Evolutionary conservation across 495 filamentous ascomycete species (phyloP), one percentile per base, ranked within the genome.

Genomic region (Cairneyella variabilis): DNA sequence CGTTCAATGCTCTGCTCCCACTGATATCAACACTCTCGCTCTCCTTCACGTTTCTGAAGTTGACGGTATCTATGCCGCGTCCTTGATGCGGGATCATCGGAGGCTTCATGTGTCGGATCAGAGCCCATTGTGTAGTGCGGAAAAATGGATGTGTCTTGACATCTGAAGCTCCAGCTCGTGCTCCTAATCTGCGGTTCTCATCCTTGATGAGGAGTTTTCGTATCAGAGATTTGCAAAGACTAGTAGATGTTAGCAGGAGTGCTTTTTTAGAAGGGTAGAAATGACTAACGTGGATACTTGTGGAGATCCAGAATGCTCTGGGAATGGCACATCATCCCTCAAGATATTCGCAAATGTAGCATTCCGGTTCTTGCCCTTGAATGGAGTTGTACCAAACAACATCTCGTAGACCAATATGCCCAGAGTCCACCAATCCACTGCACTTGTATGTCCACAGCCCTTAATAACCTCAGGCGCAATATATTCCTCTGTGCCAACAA

Each of bases 391-490:
- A 18, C 93, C 95, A 69, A 88, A 97, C n/a, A 98, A 74, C 93
- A 98, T 98, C 69, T 98, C 93, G 59, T 96, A 98, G 51, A 97
- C 88, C 61, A 98, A 70, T 50, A 98, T 97, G 17, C 93, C 93
- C 9, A 98, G 73, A 2, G 93, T 98, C 93, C 93, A 98, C 93
- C 93, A 98, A 69, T 98, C 93, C 2, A 98, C 93, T 3, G 93
- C 93, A 60, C 91, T 97, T 6, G 93, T 98, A 66, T 98, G 93
- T 17, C 93, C 93, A 67, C 92, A 97, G 11, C 93, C 93, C 69
- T 96, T 97, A 65, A 98, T 98, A 38, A 98, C 93, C 67, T 98
- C 93, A 6, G 93, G 93, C 0, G 93, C 93, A 62, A 98, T 98
- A 63, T 98, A 98, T 67, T 98, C 93, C 64, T 98, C 93, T 2